These are phyloP conservation scores for Sophora flavescens DNA, from an alignment of 306 rosid species.

Conservation along the genomic window DNA sequence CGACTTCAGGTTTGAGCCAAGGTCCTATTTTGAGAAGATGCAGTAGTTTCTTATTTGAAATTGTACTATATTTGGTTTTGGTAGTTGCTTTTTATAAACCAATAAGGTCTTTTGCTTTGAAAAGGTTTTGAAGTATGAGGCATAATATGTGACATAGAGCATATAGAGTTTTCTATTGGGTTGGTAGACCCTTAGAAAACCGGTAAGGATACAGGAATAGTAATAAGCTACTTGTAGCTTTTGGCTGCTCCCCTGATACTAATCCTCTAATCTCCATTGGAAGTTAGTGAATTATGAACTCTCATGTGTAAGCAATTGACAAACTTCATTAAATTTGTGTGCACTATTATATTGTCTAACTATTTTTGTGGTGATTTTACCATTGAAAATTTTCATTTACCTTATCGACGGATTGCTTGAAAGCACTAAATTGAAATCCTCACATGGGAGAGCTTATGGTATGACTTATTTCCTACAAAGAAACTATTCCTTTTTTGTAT, in stretches of 20 bases:
- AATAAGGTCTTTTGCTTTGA: background rate
- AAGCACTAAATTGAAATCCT: background rate
- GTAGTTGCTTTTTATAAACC: background rate
- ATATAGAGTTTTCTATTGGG: background rate
- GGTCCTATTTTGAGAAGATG: background rate
- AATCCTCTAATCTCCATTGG: background rate
- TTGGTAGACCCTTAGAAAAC: background rate
- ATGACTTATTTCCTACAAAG: slow-evolving; percentile 6
- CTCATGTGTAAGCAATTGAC: background rate
- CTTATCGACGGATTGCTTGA: too few species aligned
- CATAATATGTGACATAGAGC: background rate
- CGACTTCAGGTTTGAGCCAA: background rate
- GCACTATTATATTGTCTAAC: background rate
- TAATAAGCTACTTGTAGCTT: background rate
- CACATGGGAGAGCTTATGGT: background rate
- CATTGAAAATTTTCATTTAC: background rate
- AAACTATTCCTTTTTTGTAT: slow-evolving; percentile 14
- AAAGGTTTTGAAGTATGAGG: background rate
- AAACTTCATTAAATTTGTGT: background rate
- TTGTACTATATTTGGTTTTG: background rate
- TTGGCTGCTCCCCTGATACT: background rate
- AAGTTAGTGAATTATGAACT: background rate
- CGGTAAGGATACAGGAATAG: background rate
- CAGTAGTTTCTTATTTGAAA: background rate
- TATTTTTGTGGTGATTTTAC: background rate